Evolutionary conservation across 768 basidiomycete species (phyloP).

Genomic region (Chalciporus pseudorubinellus): DNA sequence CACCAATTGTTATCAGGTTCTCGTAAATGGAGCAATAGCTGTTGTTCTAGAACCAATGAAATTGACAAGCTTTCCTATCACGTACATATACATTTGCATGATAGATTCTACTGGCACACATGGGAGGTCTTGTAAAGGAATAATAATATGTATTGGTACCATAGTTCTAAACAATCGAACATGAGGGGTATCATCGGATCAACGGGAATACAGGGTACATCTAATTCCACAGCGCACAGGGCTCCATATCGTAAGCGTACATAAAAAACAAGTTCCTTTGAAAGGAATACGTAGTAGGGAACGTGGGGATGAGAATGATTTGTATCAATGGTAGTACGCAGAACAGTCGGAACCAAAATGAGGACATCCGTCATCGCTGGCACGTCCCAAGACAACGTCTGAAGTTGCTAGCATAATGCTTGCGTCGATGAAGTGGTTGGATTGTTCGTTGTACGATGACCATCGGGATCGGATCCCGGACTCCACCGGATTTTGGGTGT

Average conservation of each 20-base stretch:
- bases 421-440: slow-evolving; percentile 28
- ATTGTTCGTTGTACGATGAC: slow-evolving; percentile 28
- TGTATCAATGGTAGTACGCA: slow-evolving; percentile 29
- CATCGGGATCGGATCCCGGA: slow-evolving; percentile 16
- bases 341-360: slow-evolving; percentile 47
- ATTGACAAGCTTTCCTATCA: neutral
- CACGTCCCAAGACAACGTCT: slow-evolving; percentile 31
- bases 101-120: too few species aligned
- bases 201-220: slow-evolving; percentile 22
- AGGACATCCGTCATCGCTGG: slow-evolving; percentile 34
- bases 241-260: slow-evolving; percentile 12
- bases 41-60: neutral
- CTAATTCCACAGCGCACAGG: slow-evolving; percentile 10
- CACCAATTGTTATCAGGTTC: neutral
- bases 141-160: neutral
- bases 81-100: neutral
- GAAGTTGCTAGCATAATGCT: slow-evolving; percentile 32
- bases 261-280: neutral
- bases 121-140: neutral
- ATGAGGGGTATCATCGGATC: slow-evolving; percentile 22
- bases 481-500: slow-evolving; percentile 13
- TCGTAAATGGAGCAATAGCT: neutral
- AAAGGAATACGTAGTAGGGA: neutral
- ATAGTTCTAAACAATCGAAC: slow-evolving; percentile 1
- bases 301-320: too few species aligned